A percentile compares a stretch with the other conserved stretches of the same genome.
These are phyloP conservation scores for Trichoderma sp. DNA, from an alignment of 2,329 filamentous ascomycete genomes.

Conservation along the genomic window DNA sequence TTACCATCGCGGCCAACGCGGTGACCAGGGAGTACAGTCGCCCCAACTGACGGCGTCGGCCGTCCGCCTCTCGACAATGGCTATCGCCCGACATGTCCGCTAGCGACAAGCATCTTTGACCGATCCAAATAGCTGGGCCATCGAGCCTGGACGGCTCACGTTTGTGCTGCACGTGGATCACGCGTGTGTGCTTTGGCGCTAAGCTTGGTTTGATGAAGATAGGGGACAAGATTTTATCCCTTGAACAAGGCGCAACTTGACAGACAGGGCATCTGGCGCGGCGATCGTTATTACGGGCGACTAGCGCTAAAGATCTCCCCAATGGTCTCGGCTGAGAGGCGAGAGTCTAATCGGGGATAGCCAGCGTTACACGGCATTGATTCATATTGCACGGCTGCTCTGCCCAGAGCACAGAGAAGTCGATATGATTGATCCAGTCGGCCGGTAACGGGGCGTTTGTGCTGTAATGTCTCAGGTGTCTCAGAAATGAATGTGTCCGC, in stretches of 20 bases:
- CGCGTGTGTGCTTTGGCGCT: slow-evolving; percentile 16
- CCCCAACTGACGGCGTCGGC: slow-evolving; percentile 9
- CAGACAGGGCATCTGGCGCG: slow-evolving; percentile 15
- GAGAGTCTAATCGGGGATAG: slow-evolving; percentile 20
- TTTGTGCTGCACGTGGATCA: slow-evolving; percentile 21
- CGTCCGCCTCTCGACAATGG: slow-evolving; percentile 8
- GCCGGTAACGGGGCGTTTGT: slow-evolving; percentile 5
- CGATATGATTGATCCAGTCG: slow-evolving; percentile 9
- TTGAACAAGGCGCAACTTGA: slow-evolving; percentile 7
- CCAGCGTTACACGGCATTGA: slow-evolving; percentile 15
- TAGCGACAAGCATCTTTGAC: slow-evolving; percentile 9
- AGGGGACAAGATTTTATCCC: slow-evolving; percentile 11
- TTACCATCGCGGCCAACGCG: slow-evolving; percentile 12
- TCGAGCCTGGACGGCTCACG: slow-evolving; percentile 15
- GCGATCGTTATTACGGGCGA: slow-evolving; percentile 21
- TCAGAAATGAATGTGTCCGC: neutral
- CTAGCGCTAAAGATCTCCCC: slow-evolving; percentile 18
- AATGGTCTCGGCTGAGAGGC: slow-evolving; percentile 16
- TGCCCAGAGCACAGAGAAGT: neutral
- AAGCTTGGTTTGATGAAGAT: slow-evolving; percentile 20
- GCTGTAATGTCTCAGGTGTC: slow-evolving; percentile 10
- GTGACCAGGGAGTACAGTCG: neutral
- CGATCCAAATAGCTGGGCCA: slow-evolving; percentile 20
- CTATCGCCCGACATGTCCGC: slow-evolving; percentile 14
- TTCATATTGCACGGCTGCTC: neutral